These are phyloP conservation scores for Rhodotorula graminis DNA, from an alignment of 768 basidiomycete genomes.

Conservation along the genomic window DNA sequence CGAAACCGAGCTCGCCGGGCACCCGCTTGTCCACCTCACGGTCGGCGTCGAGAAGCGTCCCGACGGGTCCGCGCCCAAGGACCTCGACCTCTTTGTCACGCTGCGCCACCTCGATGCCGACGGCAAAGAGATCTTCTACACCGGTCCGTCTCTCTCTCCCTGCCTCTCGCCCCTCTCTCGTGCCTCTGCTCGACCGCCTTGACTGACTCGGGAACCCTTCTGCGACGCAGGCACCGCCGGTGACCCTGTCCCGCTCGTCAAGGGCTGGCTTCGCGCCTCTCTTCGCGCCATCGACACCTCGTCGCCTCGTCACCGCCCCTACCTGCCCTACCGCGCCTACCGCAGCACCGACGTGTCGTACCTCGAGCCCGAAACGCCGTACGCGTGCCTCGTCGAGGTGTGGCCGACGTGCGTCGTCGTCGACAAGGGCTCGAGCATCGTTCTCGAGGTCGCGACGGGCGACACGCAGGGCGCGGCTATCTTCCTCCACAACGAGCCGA, in stretches of 20 bases:
- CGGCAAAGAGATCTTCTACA: constrained; percentile 41
- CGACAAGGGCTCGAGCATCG: constrained; percentile 32
- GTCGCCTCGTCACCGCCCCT: constrained; percentile 39
- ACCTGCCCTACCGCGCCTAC: constrained; percentile 42
- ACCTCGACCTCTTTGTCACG: constrained; percentile 41
- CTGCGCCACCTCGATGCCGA: constrained; percentile 36
- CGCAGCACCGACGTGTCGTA: constrained; percentile 29
- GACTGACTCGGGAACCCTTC: not conserved
- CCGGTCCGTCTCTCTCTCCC: not conserved
- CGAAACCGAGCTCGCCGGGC: constrained; percentile 41
- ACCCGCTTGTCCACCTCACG: constrained; percentile 37
- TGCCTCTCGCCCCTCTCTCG: not conserved
- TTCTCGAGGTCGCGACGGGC: constrained; percentile 27
- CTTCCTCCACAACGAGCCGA: constrained; percentile 27
- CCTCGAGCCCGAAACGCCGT: constrained; percentile 31
- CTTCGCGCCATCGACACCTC: constrained; percentile 39
- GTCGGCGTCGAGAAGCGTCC: constrained; percentile 14
- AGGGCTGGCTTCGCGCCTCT: constrained; percentile 43
- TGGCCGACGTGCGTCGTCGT: constrained; percentile 44
- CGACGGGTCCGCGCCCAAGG: constrained; percentile 37
- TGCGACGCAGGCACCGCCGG: constrained; percentile 34
- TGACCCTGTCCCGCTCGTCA: constrained; percentile 39
- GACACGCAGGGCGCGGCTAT: constrained; percentile 26
- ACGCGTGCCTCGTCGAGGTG: constrained; percentile 41
- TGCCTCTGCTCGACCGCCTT: not conserved